Evolutionary conservation across 331 rosid species (phyloP).

Genomic region (Acacia pycnantha): DNA sequence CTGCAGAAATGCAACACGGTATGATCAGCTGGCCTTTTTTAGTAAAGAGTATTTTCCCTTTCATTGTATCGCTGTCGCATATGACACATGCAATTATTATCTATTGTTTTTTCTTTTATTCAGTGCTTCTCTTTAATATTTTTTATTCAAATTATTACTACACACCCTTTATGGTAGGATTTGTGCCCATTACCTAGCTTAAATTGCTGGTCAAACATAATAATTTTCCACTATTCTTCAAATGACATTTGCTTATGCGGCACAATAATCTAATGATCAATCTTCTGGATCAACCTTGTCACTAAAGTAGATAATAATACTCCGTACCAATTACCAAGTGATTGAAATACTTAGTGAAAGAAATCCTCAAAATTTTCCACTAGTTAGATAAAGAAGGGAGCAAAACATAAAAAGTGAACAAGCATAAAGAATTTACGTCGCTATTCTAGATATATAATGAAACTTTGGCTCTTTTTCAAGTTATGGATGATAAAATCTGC

Average conservation of each 20-base stretch:
- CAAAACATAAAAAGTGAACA: neutral
- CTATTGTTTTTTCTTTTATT: neutral
- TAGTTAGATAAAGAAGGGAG: neutral
- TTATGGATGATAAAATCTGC: constrained; percentile 6
- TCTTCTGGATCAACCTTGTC: neutral
- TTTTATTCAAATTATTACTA: neutral
- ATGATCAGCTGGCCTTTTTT: too few relatives aligned
- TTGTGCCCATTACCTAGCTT: neutral
- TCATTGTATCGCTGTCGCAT: too few relatives aligned
- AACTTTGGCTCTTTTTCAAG: constrained; percentile 10
- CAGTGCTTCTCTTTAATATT: neutral
- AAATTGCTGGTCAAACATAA: neutral
- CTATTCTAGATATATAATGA: constrained; percentile 6
- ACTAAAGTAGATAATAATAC: neutral
- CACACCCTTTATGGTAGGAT: neutral
- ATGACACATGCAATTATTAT: neutral
- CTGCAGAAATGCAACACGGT: neutral
- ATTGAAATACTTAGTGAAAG: neutral
- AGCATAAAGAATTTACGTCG: neutral
- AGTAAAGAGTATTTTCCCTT: too few relatives aligned
- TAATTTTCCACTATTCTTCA: constrained; percentile 9
- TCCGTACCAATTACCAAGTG: neutral
- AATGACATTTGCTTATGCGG: neutral
- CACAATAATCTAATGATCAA: neutral
- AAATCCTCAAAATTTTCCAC: neutral